phyloP scores from a whole-genome alignment of 176 grass and related monocot species.

The Oryza glumipatula region DNA sequence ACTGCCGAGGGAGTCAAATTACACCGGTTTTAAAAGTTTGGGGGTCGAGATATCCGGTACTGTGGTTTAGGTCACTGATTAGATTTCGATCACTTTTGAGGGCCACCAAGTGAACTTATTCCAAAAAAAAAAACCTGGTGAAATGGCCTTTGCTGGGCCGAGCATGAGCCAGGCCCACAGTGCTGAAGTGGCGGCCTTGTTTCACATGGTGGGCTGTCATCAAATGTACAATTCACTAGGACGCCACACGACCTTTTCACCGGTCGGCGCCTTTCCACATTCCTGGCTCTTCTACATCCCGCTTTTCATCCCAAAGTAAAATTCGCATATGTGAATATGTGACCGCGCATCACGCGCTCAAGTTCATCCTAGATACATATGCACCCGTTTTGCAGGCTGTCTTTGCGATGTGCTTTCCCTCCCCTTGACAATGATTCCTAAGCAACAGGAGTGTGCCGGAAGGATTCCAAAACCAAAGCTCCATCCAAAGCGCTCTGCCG shows the following conservation, averaged over 20 bases:
- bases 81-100: too few relatives aligned
- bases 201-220: neutral
- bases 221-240: neutral
- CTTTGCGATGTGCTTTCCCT: conserved; percentile 39
- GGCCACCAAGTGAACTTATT: too few relatives aligned
- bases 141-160: too few relatives aligned
- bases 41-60: too few relatives aligned
- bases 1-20: too few relatives aligned
- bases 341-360: neutral
- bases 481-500: conserved; percentile 35
- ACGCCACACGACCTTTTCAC: neutral
- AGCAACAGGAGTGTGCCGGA: conserved; percentile 51
- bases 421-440: conserved; percentile 26
- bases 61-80: too few relatives aligned
- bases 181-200: neutral
- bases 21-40: too few relatives aligned
- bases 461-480: conserved; percentile 78
- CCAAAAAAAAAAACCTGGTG: too few relatives aligned
- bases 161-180: neutral
- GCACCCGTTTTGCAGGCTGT: conserved; percentile 10
- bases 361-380: neutral
- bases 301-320: conserved; percentile 22
- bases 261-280: conserved; percentile 6
- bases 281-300: conserved; percentile 27
- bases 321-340: neutral